Percentiles rank a stretch among this genome's conserved stretches.
These are phyloP conservation scores for Mucor velutinosus DNA, from an alignment of 371 early-diverging fungal genomes.

Conservation along the genomic window DNA sequence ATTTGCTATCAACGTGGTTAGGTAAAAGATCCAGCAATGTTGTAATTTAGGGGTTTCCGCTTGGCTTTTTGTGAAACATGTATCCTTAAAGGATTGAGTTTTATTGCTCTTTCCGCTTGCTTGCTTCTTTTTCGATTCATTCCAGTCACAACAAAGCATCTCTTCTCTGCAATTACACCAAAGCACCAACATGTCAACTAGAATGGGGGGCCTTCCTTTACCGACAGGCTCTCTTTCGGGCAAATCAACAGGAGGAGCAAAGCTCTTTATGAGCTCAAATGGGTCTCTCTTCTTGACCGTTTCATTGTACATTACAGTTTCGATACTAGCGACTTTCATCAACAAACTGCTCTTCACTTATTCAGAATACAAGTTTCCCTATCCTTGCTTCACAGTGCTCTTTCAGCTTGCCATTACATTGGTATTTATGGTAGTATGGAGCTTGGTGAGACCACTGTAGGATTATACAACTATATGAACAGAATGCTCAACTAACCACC, in stretches of 20 bases:
- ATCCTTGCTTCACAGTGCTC: constrained; percentile 59
- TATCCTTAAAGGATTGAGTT: neutral
- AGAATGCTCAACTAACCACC: neutral
- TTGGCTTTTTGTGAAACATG: neutral
- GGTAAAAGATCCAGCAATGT: no score
- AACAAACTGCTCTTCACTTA: constrained; percentile 61
- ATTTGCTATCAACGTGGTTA: neutral
- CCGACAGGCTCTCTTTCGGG: constrained; percentile 16
- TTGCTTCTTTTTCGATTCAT: neutral
- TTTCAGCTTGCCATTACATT: constrained; percentile 58
- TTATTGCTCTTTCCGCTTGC: neutral
- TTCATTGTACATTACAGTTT: constrained; percentile 51
- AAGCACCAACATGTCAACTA: constrained; percentile 4
- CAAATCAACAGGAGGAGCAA: constrained; percentile 1
- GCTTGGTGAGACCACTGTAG: constrained; percentile 47
- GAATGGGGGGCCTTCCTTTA: constrained; percentile 18
- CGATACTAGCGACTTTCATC: constrained; percentile 58
- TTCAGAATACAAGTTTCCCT: constrained; percentile 59
- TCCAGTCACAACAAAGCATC: neutral
- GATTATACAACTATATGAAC: neutral
- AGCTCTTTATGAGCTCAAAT: constrained; percentile 4
- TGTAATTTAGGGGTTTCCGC: no score
- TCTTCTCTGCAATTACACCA: neutral
- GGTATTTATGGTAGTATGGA: constrained; percentile 44
- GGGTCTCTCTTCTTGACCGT: constrained; percentile 30